Conservation (phyloP, 345 rosid species). For the Kernera saxatilis region DNA sequence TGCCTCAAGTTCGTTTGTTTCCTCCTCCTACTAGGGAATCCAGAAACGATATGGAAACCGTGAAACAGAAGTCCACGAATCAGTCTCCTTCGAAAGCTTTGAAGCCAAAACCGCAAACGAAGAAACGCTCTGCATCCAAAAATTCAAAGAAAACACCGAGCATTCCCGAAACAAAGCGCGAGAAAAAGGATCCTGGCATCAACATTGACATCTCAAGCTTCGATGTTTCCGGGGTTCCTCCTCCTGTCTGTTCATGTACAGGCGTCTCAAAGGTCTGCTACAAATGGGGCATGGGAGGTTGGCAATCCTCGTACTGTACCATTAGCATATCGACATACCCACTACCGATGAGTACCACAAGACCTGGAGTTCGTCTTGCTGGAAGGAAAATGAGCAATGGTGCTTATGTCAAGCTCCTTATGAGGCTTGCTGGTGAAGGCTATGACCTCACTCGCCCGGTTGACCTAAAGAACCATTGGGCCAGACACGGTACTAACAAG, state of each 20-base stretch:
- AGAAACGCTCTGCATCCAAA: slow-evolving; percentile 30
- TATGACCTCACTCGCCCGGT: slow-evolving; percentile 48
- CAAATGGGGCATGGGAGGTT: slow-evolving; percentile 66
- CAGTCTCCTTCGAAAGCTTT: slow-evolving; percentile 27
- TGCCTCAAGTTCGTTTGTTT: slow-evolving; percentile 33
- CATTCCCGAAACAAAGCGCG: slow-evolving; percentile 41
- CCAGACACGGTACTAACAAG: slow-evolving; percentile 71
- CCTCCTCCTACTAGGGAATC: slow-evolving; percentile 23
- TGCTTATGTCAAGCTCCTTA: slow-evolving; percentile 54
- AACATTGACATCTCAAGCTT: slow-evolving; percentile 34
- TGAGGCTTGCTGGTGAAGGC: slow-evolving; percentile 53
- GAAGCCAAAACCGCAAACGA: slow-evolving; percentile 41
- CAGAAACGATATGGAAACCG: slow-evolving; percentile 32
- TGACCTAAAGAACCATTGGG: slow-evolving; percentile 66
- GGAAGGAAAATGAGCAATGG: slow-evolving; percentile 79
- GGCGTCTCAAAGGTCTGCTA: slow-evolving; percentile 50
- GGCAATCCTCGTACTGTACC: slow-evolving; percentile 78
- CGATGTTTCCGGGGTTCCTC: slow-evolving; percentile 49
- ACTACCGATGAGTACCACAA: slow-evolving; percentile 55
- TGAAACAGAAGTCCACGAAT: slow-evolving; percentile 27
- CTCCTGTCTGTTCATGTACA: slow-evolving; percentile 65
- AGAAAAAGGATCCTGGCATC: slow-evolving; percentile 44
- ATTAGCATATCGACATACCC: slow-evolving; percentile 47
- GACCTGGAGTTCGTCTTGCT: slow-evolving; percentile 53
- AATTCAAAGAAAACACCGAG: slow-evolving; percentile 29